Conservation (phyloP, 768 basidiomycete species). For the Leccinum rimulosum region DNA sequence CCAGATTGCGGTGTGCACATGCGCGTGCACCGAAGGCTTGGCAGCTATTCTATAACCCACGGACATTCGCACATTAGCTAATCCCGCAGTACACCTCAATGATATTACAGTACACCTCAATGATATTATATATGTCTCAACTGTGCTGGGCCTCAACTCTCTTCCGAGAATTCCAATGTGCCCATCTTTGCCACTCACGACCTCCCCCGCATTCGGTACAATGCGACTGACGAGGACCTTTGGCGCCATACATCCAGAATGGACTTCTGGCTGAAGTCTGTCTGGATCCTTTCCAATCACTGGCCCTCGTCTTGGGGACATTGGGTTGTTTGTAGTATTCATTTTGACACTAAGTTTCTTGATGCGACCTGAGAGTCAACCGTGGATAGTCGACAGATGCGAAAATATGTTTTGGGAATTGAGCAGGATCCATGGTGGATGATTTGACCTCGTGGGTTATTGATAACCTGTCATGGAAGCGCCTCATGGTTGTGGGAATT, state of each 20-base stretch:
- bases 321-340: slow-evolving; percentile 2
- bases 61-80: no score
- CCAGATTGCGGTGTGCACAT: no score
- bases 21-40: no score
- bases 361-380: no score
- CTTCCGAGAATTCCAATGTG: not conserved
- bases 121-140: slow-evolving; percentile 9
- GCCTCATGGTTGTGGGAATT: no score
- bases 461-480: no score
- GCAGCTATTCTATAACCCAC: no score
- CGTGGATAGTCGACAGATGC: no score
- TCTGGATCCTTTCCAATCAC: slow-evolving; percentile 26
- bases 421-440: no score
- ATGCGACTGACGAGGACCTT: slow-evolving; percentile 9
- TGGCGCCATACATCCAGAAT: slow-evolving; percentile 20
- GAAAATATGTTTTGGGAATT: no score
- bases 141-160: slow-evolving; percentile 6
- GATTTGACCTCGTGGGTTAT: no score
- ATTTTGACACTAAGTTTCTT: not conserved
- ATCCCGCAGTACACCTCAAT: no score
- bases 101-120: not conserved
- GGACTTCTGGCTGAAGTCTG: slow-evolving; percentile 29
- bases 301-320: not conserved
- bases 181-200: slow-evolving; percentile 8
- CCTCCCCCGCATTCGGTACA: not conserved